Percentiles rank a stretch among this genome's conserved stretches.
phyloP scores from a whole-genome alignment of 352 stramenopile genomes.

The Aphanomyces astaci region DNA sequence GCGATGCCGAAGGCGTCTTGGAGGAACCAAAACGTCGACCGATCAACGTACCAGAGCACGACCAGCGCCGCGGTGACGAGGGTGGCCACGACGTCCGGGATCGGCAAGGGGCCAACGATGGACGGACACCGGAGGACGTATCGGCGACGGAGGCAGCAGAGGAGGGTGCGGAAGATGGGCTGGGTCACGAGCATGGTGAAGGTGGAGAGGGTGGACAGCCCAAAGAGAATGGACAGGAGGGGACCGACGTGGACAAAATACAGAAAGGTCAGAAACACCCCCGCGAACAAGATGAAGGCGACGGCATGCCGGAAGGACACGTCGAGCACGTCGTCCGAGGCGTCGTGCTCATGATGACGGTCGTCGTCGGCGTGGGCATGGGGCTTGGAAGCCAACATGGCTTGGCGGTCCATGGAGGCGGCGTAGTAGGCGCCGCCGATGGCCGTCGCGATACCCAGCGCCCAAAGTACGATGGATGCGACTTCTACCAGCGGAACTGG shows the following conservation, averaged over 20 bases:
- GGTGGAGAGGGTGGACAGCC: constrained; percentile 40
- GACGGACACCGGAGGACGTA: constrained; percentile 30
- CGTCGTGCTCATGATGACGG: constrained; percentile 13
- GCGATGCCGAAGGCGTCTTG: constrained; percentile 91
- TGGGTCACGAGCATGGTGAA: constrained; percentile 47
- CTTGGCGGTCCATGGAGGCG: constrained; percentile 23
- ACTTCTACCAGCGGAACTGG: constrained; percentile 46
- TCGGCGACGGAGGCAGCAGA: constrained; percentile 34
- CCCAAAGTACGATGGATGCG: constrained; percentile 54
- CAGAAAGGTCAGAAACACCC: constrained; percentile 82
- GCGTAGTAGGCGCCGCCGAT: constrained; percentile 64
- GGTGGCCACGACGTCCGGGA: constrained; percentile 58
- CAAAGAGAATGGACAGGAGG: constrained; percentile 61
- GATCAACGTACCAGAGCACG: constrained; percentile 63
- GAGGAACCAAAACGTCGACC: constrained; percentile 84
- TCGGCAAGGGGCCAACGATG: constrained; percentile 41
- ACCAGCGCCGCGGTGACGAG: constrained; percentile 51
- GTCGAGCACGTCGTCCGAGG: constrained; percentile 41
- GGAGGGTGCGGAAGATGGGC: constrained; percentile 44
- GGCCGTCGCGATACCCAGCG: constrained; percentile 46
- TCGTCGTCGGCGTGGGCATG: constrained; percentile 13
- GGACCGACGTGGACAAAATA: constrained; percentile 81
- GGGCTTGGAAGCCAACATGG: constrained; percentile 24
- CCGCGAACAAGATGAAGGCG: constrained; percentile 86
- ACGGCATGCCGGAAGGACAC: constrained; percentile 73